These are phyloP conservation scores for Pythium folliculosum DNA, from an alignment of 352 stramenopile species.

Conservation along the genomic window DNA sequence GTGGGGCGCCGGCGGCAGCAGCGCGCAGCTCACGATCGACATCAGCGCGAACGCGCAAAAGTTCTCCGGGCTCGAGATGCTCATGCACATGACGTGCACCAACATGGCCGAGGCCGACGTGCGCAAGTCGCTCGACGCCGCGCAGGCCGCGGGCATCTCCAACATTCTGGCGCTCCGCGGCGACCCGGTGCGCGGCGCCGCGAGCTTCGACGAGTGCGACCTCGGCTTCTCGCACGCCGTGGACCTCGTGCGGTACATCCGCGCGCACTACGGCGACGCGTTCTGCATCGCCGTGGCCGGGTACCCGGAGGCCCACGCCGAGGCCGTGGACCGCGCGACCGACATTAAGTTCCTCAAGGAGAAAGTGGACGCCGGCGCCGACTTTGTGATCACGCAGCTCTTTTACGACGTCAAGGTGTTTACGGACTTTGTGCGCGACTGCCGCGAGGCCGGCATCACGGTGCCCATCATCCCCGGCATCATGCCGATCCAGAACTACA, in stretches of 20 bases:
- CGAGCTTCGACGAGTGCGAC: constrained; percentile 90
- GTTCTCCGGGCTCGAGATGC: constrained; percentile 90
- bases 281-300: constrained; percentile 97
- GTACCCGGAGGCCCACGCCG: constrained; percentile 97
- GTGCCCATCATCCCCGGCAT: constrained; percentile 97
- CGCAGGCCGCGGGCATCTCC: constrained; percentile 93
- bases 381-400: constrained; percentile 99
- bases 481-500: constrained; percentile 99
- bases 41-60: constrained; percentile 92
- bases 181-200: constrained; percentile 92
- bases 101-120: constrained; percentile 97
- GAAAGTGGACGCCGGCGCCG: constrained; percentile 96
- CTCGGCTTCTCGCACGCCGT: constrained; percentile 93
- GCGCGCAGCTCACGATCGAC: constrained; percentile 95
- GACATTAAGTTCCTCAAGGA: constrained; percentile 98
- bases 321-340: constrained; percentile 83
- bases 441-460: constrained; percentile 89
- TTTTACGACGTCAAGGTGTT: constrained; percentile 98
- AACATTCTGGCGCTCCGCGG: constrained; percentile 99
- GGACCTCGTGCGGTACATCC: constrained; percentile 97
- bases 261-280: constrained; percentile 91
- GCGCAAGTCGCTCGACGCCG: constrained; percentile 89
- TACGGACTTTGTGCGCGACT: constrained; percentile 93
- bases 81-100: constrained; percentile 98
- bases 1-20: constrained; percentile 97